A percentile compares a stretch with the other conserved stretches of the same genome.
Evolutionary conservation across 305 asterid genomes (phyloP).

Genomic region (Fraxinus xanthoxyloides): DNA sequence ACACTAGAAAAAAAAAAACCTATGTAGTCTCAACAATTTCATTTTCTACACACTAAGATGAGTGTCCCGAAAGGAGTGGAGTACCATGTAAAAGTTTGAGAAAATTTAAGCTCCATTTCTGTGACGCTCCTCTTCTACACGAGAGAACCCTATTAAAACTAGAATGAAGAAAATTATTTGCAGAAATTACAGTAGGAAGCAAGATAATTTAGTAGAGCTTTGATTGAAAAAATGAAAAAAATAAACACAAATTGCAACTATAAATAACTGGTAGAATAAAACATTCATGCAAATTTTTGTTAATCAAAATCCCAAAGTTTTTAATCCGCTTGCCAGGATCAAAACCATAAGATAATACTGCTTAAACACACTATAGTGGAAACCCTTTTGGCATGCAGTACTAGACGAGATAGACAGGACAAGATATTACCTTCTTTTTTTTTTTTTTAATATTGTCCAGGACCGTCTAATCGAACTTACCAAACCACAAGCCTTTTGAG

Average conservation of each 20-base stretch:
- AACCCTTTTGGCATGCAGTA: not conserved
- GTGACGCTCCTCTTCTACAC: not conserved
- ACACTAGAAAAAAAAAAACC: too few species aligned
- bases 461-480: not conserved
- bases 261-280: not conserved
- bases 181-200: not conserved
- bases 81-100: not conserved
- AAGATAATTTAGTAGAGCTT: not conserved
- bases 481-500: not conserved
- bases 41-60: not conserved
- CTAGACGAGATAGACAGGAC: not conserved
- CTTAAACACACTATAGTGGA: not conserved
- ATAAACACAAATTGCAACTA: not conserved
- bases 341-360: constrained; percentile 21
- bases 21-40: not conserved
- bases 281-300: not conserved
- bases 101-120: not conserved
- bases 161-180: not conserved
- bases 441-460: not conserved
- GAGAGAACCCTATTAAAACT: not conserved
- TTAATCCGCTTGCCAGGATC: constrained; percentile 1
- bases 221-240: not conserved
- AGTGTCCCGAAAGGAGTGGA: not conserved
- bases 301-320: not conserved
- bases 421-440: not conserved